Base-by-base conservation (phyloP, 768 basidiomycete species). In the Naganishia antarctica region DNA sequence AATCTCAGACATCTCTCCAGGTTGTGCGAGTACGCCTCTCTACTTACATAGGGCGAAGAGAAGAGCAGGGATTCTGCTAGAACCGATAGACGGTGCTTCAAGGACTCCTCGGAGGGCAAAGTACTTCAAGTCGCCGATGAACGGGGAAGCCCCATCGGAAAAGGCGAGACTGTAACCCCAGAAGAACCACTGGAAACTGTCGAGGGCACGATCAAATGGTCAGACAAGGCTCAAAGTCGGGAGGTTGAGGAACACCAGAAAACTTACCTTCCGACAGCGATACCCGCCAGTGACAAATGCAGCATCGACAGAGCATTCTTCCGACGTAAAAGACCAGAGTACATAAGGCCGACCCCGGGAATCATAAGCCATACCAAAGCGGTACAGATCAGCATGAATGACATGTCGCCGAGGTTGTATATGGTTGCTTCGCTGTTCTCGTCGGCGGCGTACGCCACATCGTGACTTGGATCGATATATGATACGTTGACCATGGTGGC, bases 151-250 rank as follows among this genome's bases (percentile, higher is more conserved):
- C 0, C 64, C 65, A 1, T 85, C 81, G 3, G 89, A 90, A 78
- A 93, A 93, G 1, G 89, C 87, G 32, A 93, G 81, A 1, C 91
- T 87, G 79, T 91, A 93, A 76, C 93, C 93, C 93, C 93, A 96
- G 41, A 46, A 50, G 64, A 48, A 47, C 57, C 31, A 61, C 31
- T 59, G 59, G 26, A 61, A 64, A 25, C 53, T 57, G 34, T 41
- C 23, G 5, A 26, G 9, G 34, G 28, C 7, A 25, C 8, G 13
- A 34, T 8, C 16, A n/a, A 43, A 26, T 9, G 32, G 37, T 37
- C 31, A n/a, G n/a, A n/a, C n/a, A n/a, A n/a, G n/a, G n/a, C n/a
- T n/a, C n/a, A n/a, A n/a, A n/a, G n/a, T n/a, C n/a, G n/a, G n/a
- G n/a, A n/a, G n/a, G n/a, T n/a, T n/a, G n/a, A n/a, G n/a, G n/a